These are phyloP conservation scores for Fusarium nematophilum DNA, from an alignment of 2,329 filamentous ascomycete species.

Conservation along the genomic window DNA sequence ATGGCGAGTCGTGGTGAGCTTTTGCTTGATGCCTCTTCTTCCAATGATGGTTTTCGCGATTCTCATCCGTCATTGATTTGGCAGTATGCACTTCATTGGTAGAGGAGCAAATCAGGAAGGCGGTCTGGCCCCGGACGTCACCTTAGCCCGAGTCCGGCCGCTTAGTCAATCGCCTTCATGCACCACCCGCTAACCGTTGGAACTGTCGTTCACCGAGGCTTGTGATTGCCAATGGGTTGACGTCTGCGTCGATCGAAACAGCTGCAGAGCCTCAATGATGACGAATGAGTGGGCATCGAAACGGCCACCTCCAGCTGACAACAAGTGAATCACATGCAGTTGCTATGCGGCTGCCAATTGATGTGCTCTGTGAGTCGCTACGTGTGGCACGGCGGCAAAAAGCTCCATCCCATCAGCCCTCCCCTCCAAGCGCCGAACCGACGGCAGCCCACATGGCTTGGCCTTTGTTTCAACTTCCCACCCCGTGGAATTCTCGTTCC, in stretches of 20 bases:
- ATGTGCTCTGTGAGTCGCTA: not conserved
- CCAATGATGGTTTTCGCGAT: constrained; percentile 45
- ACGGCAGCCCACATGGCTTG: constrained; percentile 9
- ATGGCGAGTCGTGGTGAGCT: constrained; percentile 4
- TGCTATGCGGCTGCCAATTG: not conserved
- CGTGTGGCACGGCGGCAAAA: not conserved
- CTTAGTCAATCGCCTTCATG: not conserved
- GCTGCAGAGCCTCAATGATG: too few species aligned
- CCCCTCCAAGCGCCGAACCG: not conserved
- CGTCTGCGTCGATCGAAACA: not conserved
- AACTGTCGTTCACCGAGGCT: not conserved
- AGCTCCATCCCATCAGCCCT: not conserved
- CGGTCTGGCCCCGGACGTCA: constrained; percentile 33
- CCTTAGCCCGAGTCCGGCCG: constrained; percentile 24
- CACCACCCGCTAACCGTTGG: constrained; percentile 1
- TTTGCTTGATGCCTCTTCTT: constrained; percentile 24
- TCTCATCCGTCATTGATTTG: constrained; percentile 47
- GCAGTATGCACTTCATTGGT: constrained; percentile 38
- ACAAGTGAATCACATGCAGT: not conserved
- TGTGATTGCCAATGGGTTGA: not conserved
- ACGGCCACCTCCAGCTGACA: too few species aligned
- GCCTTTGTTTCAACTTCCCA: constrained; percentile 31
- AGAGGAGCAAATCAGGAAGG: constrained; percentile 29
- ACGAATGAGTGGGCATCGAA: too few species aligned
- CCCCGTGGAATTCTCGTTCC: constrained; percentile 8